These are phyloP conservation scores for Colletotrichum chlorophyti DNA, from an alignment of 2,329 filamentous ascomycete species.

Conservation along the genomic window DNA sequence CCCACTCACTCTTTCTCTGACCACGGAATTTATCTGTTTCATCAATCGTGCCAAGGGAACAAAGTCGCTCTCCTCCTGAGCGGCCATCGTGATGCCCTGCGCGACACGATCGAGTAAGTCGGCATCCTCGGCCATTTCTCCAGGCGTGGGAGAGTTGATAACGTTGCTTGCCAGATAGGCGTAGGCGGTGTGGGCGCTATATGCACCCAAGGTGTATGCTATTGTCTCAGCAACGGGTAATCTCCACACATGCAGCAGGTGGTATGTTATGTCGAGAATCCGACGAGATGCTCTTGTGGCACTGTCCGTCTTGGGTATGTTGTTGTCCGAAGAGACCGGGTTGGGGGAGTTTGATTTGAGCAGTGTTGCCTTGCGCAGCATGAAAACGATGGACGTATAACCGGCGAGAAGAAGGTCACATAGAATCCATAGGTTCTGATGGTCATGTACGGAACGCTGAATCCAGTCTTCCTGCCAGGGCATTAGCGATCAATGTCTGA, in stretches of 20 bases:
- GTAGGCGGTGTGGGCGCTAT: slow-evolving; percentile 5
- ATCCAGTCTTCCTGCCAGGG: slow-evolving; percentile 35
- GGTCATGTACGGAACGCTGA: slow-evolving; percentile 28
- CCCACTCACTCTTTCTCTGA: background rate
- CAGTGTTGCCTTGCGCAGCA: slow-evolving; percentile 38
- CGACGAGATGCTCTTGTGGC: slow-evolving; percentile 9
- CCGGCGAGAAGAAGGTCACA: slow-evolving; percentile 36
- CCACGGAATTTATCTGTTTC: slow-evolving; percentile 7
- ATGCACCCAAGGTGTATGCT: background rate
- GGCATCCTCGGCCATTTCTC: background rate
- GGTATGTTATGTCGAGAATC: slow-evolving; percentile 7
- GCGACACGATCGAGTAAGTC: slow-evolving; percentile 11
- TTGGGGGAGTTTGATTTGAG: slow-evolving; percentile 9
- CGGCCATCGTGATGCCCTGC: background rate
- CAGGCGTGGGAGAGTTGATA: background rate
- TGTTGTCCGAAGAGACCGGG: background rate
- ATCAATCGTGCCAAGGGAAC: slow-evolving; percentile 1
- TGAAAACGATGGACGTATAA: slow-evolving; percentile 41
- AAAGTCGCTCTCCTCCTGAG: slow-evolving; percentile 11
- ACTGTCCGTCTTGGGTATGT: background rate
- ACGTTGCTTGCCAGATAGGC: slow-evolving; percentile 13
- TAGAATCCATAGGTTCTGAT: slow-evolving; percentile 35
- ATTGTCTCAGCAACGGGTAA: background rate
- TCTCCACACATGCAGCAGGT: background rate
- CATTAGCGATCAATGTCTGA: background rate